These are phyloP conservation scores for Chaetoceros muelleri DNA, from an alignment of 108 stramenopile species.

Conservation along the genomic window DNA sequence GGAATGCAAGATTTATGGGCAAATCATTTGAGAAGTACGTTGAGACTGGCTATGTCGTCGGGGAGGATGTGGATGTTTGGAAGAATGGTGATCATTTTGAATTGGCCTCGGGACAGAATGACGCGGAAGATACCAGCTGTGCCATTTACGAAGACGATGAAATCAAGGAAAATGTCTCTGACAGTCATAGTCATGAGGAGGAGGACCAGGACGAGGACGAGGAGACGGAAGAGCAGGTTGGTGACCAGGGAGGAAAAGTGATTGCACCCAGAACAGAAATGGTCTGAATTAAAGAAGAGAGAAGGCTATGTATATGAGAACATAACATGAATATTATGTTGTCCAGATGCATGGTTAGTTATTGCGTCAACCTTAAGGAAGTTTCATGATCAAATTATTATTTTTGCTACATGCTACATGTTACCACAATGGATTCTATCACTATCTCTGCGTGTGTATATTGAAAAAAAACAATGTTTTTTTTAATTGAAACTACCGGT, in stretches of 20 bases:
- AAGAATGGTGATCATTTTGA: conserved; percentile 32
- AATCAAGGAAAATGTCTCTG: conserved; percentile 12
- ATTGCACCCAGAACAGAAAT: background rate
- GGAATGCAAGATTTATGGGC: conserved; percentile 92
- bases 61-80: conserved; percentile 30
- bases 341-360: no score
- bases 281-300: no score
- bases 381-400: no score
- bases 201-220: conserved; percentile 48
- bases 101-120: conserved; percentile 62
- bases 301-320: no score
- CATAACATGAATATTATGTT: no score
- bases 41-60: conserved; percentile 85
- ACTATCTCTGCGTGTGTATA: no score
- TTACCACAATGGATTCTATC: no score
- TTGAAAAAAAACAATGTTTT: no score
- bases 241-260: no score
- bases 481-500: no score
- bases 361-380: no score
- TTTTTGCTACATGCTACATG: no score
- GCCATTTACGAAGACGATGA: conserved; percentile 70
- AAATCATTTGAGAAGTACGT: conserved; percentile 84
- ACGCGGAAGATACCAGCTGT: conserved; percentile 65
- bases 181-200: conserved; percentile 48
- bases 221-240: conserved; percentile 21